Evolutionary conservation across 129 eudicot genomes (phyloP), one percentile per base, ranked within the genome.

Genomic region (Cynara cardunculus): DNA sequence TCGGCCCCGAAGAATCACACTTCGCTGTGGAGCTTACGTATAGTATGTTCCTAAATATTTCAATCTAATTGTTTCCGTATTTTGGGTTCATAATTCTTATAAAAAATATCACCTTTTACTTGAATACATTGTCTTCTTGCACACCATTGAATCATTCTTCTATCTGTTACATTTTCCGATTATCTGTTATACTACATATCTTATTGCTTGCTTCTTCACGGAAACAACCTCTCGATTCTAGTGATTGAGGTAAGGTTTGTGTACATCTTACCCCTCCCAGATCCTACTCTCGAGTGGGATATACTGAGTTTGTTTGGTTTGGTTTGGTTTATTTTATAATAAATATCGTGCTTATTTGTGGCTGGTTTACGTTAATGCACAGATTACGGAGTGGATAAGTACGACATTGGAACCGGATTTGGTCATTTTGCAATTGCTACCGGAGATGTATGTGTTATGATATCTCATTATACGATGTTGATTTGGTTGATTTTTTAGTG

Each of bases 371-470:
- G 69, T 82, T 68, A 59, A 30, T 71, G 25, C 12, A 39, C 95
- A 95, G 99, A 95, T 78, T 90, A 95, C 83, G 97, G 99, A 84
- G 99, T 92, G 80, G 94, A 92, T 72, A 85, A 89, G 78, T 95
- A 95, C 67, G 97, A 95, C 85, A 95, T 95, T 53, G 99, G 99
- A 37, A 87, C 94, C 16, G 99, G 99, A 61, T 95, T 95, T 80
- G 99, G 99, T 66, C 99, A 95, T 88, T 92, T 95, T 81, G 99
- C 94, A 61, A 95, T 95, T 85, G 90, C 97, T 32, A 89, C 91
- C n/a, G 83, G 84, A 1, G 99, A 95, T 95, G 97, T 90, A 89
- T 82, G 94, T 71, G 59, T 34, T 19, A 7, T 27, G 25, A 37
- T 28, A 11, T 37, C 68, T 3, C 68, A n/a, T 59, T 24, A 39